Base-by-base conservation (phyloP, 2,329 filamentous ascomycete species). In the Ilyonectria destructans region DNA sequence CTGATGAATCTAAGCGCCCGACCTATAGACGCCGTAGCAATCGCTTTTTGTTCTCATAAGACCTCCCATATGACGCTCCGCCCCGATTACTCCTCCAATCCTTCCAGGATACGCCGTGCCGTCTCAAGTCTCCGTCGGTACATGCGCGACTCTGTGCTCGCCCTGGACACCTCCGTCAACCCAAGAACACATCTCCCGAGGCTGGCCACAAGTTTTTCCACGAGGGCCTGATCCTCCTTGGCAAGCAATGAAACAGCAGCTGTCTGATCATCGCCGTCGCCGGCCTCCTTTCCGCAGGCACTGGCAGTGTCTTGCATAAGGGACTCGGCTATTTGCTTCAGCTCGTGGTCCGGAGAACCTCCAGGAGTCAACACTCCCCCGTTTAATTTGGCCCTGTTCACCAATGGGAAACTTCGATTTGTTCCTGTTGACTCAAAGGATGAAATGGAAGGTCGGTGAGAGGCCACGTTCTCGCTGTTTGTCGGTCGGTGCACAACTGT, bases 51-150 rank as follows among this genome's bases (percentile, higher is more conserved):
- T 13, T 35, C 26, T 43, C 45, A 57, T 23, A 56, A 52, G 29
- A 23, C 57, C 52, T 19, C 55, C 55, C 45, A 33, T 33, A 64
- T 71, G 62, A 59, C 62, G 31, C 15, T 65, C 37, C 46, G 58
- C 43, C 43, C 17, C 60, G 54, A 61, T 65, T 49, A 73, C 33
- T 85, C 85, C 70, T 91, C 87, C 67, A 90, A 82, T 6, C 93
- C 93, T 72, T 96, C 93, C 33, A 97, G 84, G 4, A 93, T 87
- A 59, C 89, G 86, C 67, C 91, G 89, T 6, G 94, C 95, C 59
- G 90, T 89, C 72, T 97, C 93, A 58, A 97, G 86, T 72, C 92
- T 87, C 70, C 92, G 85, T 67, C 94, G 86, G 79, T 93, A 90
- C 67, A 91, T 85, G 62, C 90, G 85, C 57, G 86, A 87, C 72